Conservation (phyloP, 108 stramenopile genomes). For the Chaetoceros tenuissimus region DNA sequence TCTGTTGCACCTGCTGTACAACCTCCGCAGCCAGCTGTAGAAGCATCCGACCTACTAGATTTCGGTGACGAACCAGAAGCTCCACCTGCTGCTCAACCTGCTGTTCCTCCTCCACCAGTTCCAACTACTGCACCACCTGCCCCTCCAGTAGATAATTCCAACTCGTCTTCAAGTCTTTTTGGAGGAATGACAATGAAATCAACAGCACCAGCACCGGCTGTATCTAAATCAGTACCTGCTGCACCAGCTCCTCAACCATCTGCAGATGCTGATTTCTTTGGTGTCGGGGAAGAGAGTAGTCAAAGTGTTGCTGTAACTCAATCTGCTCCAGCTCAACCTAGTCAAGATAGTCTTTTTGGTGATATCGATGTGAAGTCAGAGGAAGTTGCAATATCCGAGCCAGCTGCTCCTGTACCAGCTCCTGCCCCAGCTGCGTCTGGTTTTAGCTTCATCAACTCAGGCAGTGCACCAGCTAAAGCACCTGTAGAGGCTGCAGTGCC, state of each 20-base stretch:
- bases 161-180: slow-evolving; percentile 1
- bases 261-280: background rate
- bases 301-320: slow-evolving; percentile 7
- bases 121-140: slow-evolving; percentile 14
- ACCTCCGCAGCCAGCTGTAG: slow-evolving; percentile 33
- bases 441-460: slow-evolving; percentile 19
- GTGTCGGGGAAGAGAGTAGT: slow-evolving; percentile 9
- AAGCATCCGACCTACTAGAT: slow-evolving; percentile 61
- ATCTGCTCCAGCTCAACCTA: slow-evolving; percentile 2
- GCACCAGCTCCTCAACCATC: slow-evolving; percentile 6
- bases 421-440: slow-evolving; percentile 22
- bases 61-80: slow-evolving; percentile 48
- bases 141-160: background rate
- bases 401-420: slow-evolving; percentile 7
- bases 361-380: too few relatives aligned
- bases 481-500: background rate
- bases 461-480: background rate
- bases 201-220: slow-evolving; percentile 12
- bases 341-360: too few relatives aligned
- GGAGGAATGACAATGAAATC: slow-evolving; percentile 15
- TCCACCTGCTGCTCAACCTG: slow-evolving; percentile 16
- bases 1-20: slow-evolving; percentile 19
- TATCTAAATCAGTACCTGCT: too few relatives aligned
- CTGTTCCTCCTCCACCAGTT: slow-evolving; percentile 16
- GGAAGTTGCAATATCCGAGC: slow-evolving; percentile 9